Conservation (phyloP, 169 alveolate species). For the Cyclospora cayetanensis region DNA sequence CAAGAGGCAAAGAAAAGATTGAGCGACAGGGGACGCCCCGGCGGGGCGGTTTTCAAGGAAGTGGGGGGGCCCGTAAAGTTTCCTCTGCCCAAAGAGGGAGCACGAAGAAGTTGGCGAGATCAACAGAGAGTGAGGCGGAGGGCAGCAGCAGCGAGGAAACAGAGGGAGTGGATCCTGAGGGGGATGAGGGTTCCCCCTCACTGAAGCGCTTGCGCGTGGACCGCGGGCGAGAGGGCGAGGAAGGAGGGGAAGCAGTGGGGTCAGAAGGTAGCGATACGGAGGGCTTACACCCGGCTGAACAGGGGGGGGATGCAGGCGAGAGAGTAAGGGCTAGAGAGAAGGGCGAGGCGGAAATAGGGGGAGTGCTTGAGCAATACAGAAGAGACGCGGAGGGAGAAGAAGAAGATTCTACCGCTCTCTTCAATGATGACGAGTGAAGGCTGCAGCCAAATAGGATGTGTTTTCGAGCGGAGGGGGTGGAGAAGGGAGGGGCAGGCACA, state of each 20-base stretch:
- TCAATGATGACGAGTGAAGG: conserved; percentile 56
- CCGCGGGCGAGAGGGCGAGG: background rate
- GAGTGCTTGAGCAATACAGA: background rate
- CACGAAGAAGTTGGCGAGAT: background rate
- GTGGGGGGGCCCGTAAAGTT: no score
- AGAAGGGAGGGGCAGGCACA: no score
- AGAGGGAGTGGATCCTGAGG: background rate
- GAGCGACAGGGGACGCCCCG: background rate
- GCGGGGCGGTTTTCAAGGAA: background rate
- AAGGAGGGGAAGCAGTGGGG: background rate
- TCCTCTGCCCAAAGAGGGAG: no score
- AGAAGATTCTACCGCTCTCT: background rate
- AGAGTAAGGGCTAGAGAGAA: no score
- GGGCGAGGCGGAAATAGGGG: conserved; percentile 9
- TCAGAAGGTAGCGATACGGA: background rate
- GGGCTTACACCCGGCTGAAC: no score
- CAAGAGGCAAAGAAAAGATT: background rate
- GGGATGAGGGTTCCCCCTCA: background rate
- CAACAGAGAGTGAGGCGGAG: background rate
- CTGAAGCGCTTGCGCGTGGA: background rate
- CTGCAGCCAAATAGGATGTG: conserved; percentile 80
- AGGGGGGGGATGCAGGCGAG: no score
- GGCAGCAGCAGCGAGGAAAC: conserved; percentile 23
- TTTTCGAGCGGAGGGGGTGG: no score
- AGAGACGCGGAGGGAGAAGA: conserved; percentile 5